These are phyloP conservation scores for Candida jianshihensis DNA, from an alignment of 805 yeast species.

Conservation along the genomic window DNA sequence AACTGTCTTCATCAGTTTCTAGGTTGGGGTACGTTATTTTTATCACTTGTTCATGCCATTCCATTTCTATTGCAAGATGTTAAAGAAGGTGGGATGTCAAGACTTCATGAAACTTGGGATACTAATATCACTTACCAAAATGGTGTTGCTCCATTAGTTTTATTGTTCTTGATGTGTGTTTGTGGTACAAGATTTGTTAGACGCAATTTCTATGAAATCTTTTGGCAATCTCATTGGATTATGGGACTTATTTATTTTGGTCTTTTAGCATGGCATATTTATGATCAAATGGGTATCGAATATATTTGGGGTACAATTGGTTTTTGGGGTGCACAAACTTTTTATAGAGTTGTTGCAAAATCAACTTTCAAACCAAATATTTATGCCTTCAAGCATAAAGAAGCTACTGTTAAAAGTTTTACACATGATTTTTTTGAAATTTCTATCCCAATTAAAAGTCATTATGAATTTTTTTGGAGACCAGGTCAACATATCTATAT, in stretches of 20 bases:
- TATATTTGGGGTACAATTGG: constrained; percentile 46
- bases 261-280: constrained; percentile 39
- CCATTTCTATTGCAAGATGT: constrained; percentile 41
- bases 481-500: constrained; percentile 53
- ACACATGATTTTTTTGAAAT: constrained; percentile 29
- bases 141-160: constrained; percentile 45
- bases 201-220: constrained; percentile 36
- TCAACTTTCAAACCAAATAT: constrained; percentile 39
- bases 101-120: constrained; percentile 19
- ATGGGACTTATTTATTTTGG: constrained; percentile 42
- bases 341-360: constrained; percentile 39
- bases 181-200: constrained; percentile 36
- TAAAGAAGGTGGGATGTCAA: constrained; percentile 41
- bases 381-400: constrained; percentile 32
- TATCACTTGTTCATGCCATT: constrained; percentile 42
- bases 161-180: constrained; percentile 36
- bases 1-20: constrained; percentile 40
- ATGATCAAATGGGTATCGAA: constrained; percentile 27
- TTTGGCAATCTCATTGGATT: constrained; percentile 48
- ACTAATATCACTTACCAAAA: constrained; percentile 22
- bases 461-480: constrained; percentile 34
- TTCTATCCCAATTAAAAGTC: constrained; percentile 18
- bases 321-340: constrained; percentile 42
- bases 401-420: constrained; percentile 24
- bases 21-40: constrained; percentile 35